A percentile compares a stretch with the other conserved stretches of the same genome.
phyloP scores from a whole-genome alignment of 441 rosid genomes.

The Populus hybrid region DNA sequence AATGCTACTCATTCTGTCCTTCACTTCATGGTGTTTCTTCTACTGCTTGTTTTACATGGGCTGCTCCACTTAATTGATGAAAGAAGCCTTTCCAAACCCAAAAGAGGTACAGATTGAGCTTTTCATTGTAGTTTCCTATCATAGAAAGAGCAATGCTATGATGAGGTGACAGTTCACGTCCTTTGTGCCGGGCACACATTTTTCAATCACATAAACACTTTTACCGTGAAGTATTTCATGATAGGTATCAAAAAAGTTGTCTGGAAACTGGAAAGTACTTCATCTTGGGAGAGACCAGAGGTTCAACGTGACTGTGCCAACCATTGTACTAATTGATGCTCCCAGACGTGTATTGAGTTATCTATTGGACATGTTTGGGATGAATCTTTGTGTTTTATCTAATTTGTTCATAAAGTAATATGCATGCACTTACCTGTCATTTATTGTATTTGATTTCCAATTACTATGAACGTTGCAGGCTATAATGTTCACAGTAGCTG shows the following conservation, averaged over 20 bases:
- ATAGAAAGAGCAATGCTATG: not conserved
- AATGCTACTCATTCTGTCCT: not conserved
- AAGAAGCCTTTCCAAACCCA: not conserved
- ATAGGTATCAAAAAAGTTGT: not conserved
- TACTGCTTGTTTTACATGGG: not conserved
- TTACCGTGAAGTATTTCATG: not conserved
- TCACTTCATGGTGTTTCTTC: not conserved
- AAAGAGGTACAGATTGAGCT: not conserved
- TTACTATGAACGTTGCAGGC: constrained; percentile 55
- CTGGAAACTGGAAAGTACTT: not conserved
- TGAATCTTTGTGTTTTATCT: not conserved
- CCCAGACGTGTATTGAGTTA: not conserved
- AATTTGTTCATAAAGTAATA: not conserved
- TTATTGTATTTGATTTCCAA: not conserved
- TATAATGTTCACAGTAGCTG: constrained; percentile 57
- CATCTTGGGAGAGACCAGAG: not conserved
- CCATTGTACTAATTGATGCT: not conserved
- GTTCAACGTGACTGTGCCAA: not conserved
- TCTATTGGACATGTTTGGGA: not conserved
- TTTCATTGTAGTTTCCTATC: not conserved
- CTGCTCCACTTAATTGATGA: not conserved
- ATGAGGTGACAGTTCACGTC: not conserved
- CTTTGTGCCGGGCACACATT: not conserved
- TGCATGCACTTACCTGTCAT: not conserved
- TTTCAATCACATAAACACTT: not conserved